Conservation (phyloP, 192 early-diverging fungal genomes). For the Backusella morwellensis region DNA sequence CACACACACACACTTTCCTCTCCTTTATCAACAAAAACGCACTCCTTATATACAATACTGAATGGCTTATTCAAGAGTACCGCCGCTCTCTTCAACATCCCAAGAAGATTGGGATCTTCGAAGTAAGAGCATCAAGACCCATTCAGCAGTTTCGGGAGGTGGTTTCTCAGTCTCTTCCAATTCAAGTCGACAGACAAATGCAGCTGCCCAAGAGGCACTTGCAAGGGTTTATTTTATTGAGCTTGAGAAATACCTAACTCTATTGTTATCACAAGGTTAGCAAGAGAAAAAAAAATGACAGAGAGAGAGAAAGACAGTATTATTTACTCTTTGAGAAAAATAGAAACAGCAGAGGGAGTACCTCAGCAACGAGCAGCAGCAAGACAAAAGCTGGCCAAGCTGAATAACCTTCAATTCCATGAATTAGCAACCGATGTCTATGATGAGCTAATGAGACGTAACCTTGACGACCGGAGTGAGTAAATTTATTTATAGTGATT, state of each 20-base stretch:
- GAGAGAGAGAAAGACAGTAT: not conserved
- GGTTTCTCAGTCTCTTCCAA: not conserved
- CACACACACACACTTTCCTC: not conserved
- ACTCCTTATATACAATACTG: not conserved
- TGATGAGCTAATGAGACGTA: conserved; percentile 85
- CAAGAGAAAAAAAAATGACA: not conserved
- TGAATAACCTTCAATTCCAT: conserved; percentile 83
- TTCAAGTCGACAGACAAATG: conserved; percentile 6
- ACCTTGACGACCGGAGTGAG: conserved; percentile 48
- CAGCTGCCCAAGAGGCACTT: not conserved
- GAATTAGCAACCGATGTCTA: conserved; percentile 96
- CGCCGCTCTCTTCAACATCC: not conserved
- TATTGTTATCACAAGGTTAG: conserved; percentile 33
- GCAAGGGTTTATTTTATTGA: conserved; percentile 27
- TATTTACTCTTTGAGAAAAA: conserved; percentile 9
- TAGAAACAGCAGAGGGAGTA: conserved; percentile 34
- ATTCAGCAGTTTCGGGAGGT: not conserved
- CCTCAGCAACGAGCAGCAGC: conserved; percentile 44
- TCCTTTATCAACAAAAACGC: not conserved
- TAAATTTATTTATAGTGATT: conserved; percentile 33
- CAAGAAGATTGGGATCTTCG: conserved; percentile 4
- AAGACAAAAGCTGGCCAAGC: conserved; percentile 74
- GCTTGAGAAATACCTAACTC: conserved; percentile 26
- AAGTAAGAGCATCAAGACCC: not conserved
- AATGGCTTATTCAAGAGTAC: conserved; percentile 8